Evolutionary conservation across 2,329 filamentous ascomycete species (phyloP).

Genomic region (Aureobasidium mangrovei): DNA sequence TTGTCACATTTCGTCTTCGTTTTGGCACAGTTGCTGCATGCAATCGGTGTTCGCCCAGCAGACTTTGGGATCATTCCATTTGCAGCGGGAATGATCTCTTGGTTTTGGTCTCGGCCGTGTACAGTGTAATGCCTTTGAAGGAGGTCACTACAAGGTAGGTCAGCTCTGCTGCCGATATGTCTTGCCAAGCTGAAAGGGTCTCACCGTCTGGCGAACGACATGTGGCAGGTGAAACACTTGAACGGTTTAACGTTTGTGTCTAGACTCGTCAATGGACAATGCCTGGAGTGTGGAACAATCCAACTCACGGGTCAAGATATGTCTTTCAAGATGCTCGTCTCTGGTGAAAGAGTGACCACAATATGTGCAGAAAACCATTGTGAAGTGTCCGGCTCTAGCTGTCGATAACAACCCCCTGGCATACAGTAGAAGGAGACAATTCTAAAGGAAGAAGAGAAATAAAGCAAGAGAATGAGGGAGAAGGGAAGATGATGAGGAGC

Average conservation of each 20-base stretch:
- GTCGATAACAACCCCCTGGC: not conserved
- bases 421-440: not conserved
- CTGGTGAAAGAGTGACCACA: constrained; percentile 45
- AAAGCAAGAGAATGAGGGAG: not conserved
- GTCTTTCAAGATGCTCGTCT: constrained; percentile 44
- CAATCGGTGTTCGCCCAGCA: constrained; percentile 43
- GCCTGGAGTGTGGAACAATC: not conserved
- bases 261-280: constrained; percentile 18
- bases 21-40: constrained; percentile 46
- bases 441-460: not conserved
- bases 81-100: constrained; percentile 39
- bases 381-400: not conserved
- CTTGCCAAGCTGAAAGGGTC: constrained; percentile 18
- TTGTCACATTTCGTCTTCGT: constrained; percentile 48
- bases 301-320: constrained; percentile 43
- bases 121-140: constrained; percentile 45
- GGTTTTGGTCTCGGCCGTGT: constrained; percentile 42
- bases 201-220: constrained; percentile 45
- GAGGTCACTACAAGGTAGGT: constrained; percentile 34
- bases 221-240: constrained; percentile 47
- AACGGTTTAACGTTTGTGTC: constrained; percentile 48
- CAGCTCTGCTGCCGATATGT: constrained; percentile 7
- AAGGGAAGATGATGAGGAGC: not conserved
- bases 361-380: constrained; percentile 46
- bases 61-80: constrained; percentile 45